Base-by-base conservation (phyloP, 192 early-diverging fungal genomes). In the Cladochytrium replicatum region DNA sequence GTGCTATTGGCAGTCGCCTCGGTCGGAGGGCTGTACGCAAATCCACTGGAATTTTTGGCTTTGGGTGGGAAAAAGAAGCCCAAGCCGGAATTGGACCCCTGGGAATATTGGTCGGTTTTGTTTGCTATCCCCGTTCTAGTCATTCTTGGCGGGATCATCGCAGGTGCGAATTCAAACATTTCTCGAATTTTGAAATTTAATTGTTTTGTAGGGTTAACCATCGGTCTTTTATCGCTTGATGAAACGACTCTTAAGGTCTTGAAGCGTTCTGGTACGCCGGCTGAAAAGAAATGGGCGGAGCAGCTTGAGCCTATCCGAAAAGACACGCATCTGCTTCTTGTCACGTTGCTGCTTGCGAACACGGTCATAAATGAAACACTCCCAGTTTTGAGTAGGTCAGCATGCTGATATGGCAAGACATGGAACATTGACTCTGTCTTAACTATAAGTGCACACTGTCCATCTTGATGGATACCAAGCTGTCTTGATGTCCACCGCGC, bases 351-450 rank as follows among this genome's bases (percentile, higher is more conserved):
- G 9, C 57, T 99, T 32, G 84, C 83, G 8, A 99, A 99, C 67
- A 91, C 91, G 1, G 70, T 99, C 28, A 78, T 96, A 31, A 99
- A 99, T 67, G 95, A 99, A 60, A 85, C 87, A n/a, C n/a, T n/a
- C n/a, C n/a, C n/a, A n/a, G n/a, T 70, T 81, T 25, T 82, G 83
- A 8, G 84, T n/a, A n/a, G n/a, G n/a, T n/a, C n/a, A n/a, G n/a
- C n/a, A n/a, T n/a, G n/a, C n/a, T n/a, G n/a, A n/a, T n/a, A n/a
- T n/a, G n/a, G n/a, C n/a, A n/a, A n/a, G n/a, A n/a, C n/a, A n/a
- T n/a, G n/a, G 84, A 32, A 81, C 81, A 29, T 29, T 26, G 15
- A 42, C 21, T 3, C 25, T 1, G 52, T 1, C 47, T 54, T 1
- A n/a, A n/a, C n/a, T n/a, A n/a, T n/a, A n/a, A 32, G 64, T 75